These are phyloP conservation scores for Oemleria cerasiformis DNA, from an alignment of 306 rosid genomes.

Conservation along the genomic window DNA sequence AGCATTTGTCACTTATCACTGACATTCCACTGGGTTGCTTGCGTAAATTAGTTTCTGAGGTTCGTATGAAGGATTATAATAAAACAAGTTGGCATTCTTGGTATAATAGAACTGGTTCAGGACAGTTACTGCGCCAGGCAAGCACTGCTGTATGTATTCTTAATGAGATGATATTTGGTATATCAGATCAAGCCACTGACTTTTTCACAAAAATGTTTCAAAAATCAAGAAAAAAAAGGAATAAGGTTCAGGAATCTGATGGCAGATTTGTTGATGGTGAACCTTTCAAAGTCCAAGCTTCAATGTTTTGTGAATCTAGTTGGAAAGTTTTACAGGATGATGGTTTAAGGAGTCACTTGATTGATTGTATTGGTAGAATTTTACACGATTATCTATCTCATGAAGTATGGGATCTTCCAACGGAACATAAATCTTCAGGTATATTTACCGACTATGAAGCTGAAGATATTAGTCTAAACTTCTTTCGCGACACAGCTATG, in stretches of 20 bases:
- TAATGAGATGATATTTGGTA: slow-evolving; percentile 88
- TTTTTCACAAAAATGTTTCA: slow-evolving; percentile 59
- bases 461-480: slow-evolving; percentile 58
- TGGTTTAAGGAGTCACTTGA: slow-evolving; percentile 48
- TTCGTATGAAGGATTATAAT: slow-evolving; percentile 64
- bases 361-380: slow-evolving; percentile 79
- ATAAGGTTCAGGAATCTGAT: slow-evolving; percentile 31
- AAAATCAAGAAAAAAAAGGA: slow-evolving; percentile 30
- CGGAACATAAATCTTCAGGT: slow-evolving; percentile 34
- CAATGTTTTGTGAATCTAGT: slow-evolving; percentile 30
- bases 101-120: slow-evolving; percentile 85
- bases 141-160: slow-evolving; percentile 89
- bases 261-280: slow-evolving; percentile 15
- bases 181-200: slow-evolving; percentile 64
- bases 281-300: slow-evolving; percentile 33
- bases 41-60: slow-evolving; percentile 75
- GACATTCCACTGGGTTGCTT: slow-evolving; percentile 72
- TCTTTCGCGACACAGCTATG: slow-evolving; percentile 72
- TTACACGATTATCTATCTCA: slow-evolving; percentile 81
- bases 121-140: slow-evolving; percentile 83
- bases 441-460: slow-evolving; percentile 43
- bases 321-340: slow-evolving; percentile 63
- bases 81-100: slow-evolving; percentile 79
- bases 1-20: slow-evolving; percentile 53
- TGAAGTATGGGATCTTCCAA: slow-evolving; percentile 85